Base-by-base conservation (phyloP, 1,284 basidiomycete genomes). In the Blastosporella zonata region DNA sequence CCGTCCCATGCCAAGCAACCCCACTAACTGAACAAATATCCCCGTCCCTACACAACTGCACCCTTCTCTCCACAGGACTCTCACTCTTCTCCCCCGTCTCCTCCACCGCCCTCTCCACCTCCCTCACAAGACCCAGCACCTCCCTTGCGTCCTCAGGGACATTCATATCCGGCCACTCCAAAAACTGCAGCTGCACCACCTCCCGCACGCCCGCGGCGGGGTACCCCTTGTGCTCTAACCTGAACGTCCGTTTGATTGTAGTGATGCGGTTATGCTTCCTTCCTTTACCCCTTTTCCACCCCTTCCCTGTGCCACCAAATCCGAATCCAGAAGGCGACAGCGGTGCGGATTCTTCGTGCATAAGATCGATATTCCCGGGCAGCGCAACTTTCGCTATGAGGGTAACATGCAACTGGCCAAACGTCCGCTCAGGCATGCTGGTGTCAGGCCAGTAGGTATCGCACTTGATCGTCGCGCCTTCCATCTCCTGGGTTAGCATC, bases 111-210 rank as follows among this genome's bases (percentile, higher is more conserved):
- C 71, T 68, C 42, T 84, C 81, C 0, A 82, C 77, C 42, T 81
- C 76, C 27, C 78, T 78, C 50, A 96, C 79, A 27, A 97, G 75
- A 3, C 77, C 71, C 35, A 96, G 67, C 21, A 97, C 70, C 2
- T 85, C 84, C 3, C 78, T 71, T 0, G 93, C 84, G 49, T 90
- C 82, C 7, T 87, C 83, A 1, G 94, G 93, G 2, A 97, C 91
- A 63, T 94, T 93, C 71, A 96, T 87, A 62, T 97, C 93, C 1
- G 93, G 91, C 93, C 93, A 97, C 25, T 86, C 84, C 41, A 93
- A 75, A 61, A 92, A 96, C 65, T 97, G 93, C 39, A 96, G 71
- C 61, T 97, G 93, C 1, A 82, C 77, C 10, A 92, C 72, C 51
- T 70, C 75, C 13, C 90, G 74, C 1, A 82, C 73, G 0, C 77